Base-by-base conservation (phyloP, 306 rosid genomes). In the Luffa aegyptiaca region DNA sequence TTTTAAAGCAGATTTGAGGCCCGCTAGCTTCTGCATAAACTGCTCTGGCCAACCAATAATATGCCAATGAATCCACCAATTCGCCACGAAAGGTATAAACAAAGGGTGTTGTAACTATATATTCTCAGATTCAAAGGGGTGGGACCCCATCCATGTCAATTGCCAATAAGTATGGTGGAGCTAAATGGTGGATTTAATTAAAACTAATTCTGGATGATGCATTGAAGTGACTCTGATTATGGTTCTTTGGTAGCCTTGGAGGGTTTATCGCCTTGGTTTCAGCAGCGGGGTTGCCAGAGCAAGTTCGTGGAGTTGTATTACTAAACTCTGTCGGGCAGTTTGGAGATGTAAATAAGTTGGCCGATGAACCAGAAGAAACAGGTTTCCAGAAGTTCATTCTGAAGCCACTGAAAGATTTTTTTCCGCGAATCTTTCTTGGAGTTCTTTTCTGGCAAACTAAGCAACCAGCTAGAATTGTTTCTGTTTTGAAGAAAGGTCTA, bases 241-340 rank as follows among this genome's bases (percentile, higher is more conserved):
- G 77, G 77, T 72, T 48, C 36, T 18, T 86, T 87, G 90, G 85
- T 93, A 95, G 99, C 83, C 97, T 95, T 57, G 97, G 99, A 90
- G 97, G 99, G 82, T 91, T 95, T 82, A 87, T 94, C 45, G 97
- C 97, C 80, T 84, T 93, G 91, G 89, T 95, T 85, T 84, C 93
- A 82, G 98, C 98, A 61, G 80, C 82, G 53, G 91, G 91, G 84
- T 79, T 87, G 87, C 90, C 90, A 6, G 89, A 89, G 80, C 91
- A 88, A 80, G 97, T 91, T 66, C 84, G 44, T 9, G 97, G 97
- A 71, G 96, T 95, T 79, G 97, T 77, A 8, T 82, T 92, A 80
- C 92, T 95, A 76, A 95, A 95, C 80, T 90, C 97, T 68, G 97
- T 97, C 1, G 97, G 98, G 80, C 97, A 95, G 84, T 95, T 95